Percentiles rank a stretch among this genome's conserved stretches.
These are phyloP conservation scores for Paramecium primaurelia DNA, from an alignment of 73 alveolate species.

Conservation along the genomic window DNA sequence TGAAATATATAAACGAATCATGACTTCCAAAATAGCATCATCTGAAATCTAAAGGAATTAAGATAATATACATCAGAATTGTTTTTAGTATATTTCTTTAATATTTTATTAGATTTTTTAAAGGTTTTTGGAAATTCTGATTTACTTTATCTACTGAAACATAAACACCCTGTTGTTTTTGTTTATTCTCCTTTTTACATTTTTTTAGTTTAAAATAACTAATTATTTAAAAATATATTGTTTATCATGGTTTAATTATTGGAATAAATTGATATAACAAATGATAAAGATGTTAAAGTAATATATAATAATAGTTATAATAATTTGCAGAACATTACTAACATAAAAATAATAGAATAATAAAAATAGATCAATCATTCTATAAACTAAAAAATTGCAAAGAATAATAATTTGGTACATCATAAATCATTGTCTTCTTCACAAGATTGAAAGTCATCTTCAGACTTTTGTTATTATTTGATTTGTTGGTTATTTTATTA, in stretches of 20 bases:
- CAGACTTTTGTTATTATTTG: not conserved
- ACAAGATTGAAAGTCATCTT: not conserved
- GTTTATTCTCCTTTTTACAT: not conserved
- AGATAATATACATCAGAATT: not conserved
- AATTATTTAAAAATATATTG: not conserved
- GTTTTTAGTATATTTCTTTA: not conserved
- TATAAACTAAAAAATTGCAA: not conserved
- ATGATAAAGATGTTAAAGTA: not conserved
- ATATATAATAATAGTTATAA: not conserved
- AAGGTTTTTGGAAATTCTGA: not conserved
- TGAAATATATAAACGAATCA: not conserved
- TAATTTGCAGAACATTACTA: not conserved
- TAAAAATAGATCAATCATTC: not conserved
- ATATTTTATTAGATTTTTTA: not conserved
- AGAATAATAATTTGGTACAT: not conserved
- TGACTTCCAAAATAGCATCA: constrained; percentile 18
- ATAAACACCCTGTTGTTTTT: not conserved
- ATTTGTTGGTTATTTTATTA: not conserved
- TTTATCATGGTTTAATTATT: not conserved
- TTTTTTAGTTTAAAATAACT: not conserved
- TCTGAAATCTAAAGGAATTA: not conserved
- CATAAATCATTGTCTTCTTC: not conserved
- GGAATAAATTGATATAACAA: not conserved
- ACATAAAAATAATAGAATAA: not conserved
- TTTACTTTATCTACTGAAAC: not conserved